Conservation (phyloP, 2,329 filamentous ascomycete genomes). For the Ampelomyces quisqualis region DNA sequence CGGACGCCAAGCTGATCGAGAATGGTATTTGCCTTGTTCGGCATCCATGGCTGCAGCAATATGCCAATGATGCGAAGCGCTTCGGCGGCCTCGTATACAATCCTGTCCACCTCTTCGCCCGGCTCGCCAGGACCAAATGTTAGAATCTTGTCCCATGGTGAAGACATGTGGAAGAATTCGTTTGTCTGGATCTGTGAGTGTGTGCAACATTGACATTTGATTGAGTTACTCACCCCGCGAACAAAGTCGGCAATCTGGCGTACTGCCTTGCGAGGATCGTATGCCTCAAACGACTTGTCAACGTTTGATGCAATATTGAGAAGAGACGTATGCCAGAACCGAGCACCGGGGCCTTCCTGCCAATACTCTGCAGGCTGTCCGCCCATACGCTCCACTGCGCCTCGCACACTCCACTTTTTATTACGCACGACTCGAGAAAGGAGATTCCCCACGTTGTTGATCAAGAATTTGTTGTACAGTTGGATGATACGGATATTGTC, state of each 20-base stretch:
- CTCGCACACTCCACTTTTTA: constrained; percentile 67
- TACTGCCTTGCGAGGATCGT: constrained; percentile 33
- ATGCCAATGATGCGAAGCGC: constrained; percentile 78
- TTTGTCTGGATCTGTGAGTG: constrained; percentile 56
- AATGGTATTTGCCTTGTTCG: constrained; percentile 68
- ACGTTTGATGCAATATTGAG: constrained; percentile 20
- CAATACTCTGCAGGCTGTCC: constrained; percentile 30
- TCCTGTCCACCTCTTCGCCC: constrained; percentile 40
- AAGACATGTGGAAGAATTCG: constrained; percentile 62
- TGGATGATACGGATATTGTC: constrained; percentile 74
- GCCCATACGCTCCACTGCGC: constrained; percentile 53
- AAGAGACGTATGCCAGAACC: constrained; percentile 45
- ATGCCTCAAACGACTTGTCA: constrained; percentile 25
- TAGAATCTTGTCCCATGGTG: constrained; percentile 67
- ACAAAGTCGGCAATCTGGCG: constrained; percentile 31
- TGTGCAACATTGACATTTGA: not conserved
- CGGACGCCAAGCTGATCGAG: constrained; percentile 77
- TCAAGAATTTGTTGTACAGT: constrained; percentile 77
- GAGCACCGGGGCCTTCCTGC: constrained; percentile 29
- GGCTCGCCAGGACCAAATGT: constrained; percentile 26
- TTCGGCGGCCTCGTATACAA: constrained; percentile 73
- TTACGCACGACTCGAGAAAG: constrained; percentile 67
- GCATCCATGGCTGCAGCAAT: constrained; percentile 88
- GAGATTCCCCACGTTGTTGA: constrained; percentile 78
- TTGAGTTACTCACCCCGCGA: constrained; percentile 24